Percentiles rank a stretch among this genome's conserved stretches.
phyloP scores from a whole-genome alignment of 2,329 filamentous ascomycete genomes.

The Botrytis porri region DNA sequence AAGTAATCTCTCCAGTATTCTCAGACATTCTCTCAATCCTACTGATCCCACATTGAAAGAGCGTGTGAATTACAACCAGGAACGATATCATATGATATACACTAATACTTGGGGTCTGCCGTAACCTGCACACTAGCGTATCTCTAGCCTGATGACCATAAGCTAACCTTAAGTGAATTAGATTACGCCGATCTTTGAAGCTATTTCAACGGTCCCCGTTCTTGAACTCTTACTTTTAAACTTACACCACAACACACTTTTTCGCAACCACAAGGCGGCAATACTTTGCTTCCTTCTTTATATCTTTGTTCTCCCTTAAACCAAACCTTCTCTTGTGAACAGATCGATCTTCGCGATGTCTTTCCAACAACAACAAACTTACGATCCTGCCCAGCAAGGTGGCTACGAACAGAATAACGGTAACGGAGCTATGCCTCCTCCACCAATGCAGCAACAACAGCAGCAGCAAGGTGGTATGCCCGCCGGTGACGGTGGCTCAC shows the following conservation, averaged over 20 bases:
- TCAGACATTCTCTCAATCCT: background rate
- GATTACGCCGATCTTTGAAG: slow-evolving; percentile 3
- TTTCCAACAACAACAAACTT: slow-evolving; percentile 30
- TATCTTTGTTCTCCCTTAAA: background rate
- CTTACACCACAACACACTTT: slow-evolving; percentile 11
- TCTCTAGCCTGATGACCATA: background rate
- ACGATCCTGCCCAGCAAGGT: slow-evolving; percentile 59
- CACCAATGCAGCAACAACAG: slow-evolving; percentile 45
- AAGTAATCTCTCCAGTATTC: background rate
- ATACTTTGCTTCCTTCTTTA: slow-evolving; percentile 3
- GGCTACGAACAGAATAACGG: slow-evolving; percentile 48
- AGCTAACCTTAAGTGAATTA: slow-evolving; percentile 21
- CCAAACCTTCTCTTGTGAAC: background rate
- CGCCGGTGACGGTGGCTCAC: slow-evolving; percentile 58
- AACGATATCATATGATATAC: background rate
- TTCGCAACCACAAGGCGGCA: background rate
- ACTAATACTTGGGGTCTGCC: slow-evolving; percentile 17
- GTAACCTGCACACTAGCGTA: slow-evolving; percentile 6
- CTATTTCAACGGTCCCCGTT: slow-evolving; percentile 5
- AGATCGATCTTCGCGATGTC: slow-evolving; percentile 1
- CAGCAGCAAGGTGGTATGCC: slow-evolving; percentile 29
- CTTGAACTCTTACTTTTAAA: slow-evolving; percentile 18
- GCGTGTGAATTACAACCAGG: background rate
- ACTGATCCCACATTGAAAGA: background rate
- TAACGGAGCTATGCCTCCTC: slow-evolving; percentile 43